Percentiles rank a stretch among this genome's conserved stretches.
These are phyloP conservation scores for Tilletia horrida DNA, from an alignment of 1,284 basidiomycete species.

Conservation along the genomic window DNA sequence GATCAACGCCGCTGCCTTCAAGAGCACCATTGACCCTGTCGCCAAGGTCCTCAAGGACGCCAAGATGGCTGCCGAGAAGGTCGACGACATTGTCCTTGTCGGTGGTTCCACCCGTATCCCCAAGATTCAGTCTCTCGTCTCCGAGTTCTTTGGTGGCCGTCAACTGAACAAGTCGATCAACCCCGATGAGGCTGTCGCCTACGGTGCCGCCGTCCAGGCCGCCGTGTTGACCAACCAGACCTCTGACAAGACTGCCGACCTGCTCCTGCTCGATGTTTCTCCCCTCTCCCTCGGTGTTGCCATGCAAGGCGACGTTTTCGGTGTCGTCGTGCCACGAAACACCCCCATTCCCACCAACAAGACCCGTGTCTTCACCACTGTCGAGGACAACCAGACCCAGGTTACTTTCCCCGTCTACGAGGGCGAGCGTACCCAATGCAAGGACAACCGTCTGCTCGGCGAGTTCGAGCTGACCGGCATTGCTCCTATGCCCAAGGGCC, in stretches of 20 bases:
- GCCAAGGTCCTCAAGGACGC: slow-evolving; percentile 99
- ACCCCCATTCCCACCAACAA: slow-evolving; percentile 55
- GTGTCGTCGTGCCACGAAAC: slow-evolving; percentile 54
- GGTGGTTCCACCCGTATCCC: slow-evolving; percentile 99
- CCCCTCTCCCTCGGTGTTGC: slow-evolving; percentile 56
- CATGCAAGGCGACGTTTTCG: slow-evolving; percentile 55
- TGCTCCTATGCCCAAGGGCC: slow-evolving; percentile 53
- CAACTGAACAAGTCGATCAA: slow-evolving; percentile 89
- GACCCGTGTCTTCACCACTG: slow-evolving; percentile 54
- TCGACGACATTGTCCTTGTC: slow-evolving; percentile 98
- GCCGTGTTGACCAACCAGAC: slow-evolving; percentile 55
- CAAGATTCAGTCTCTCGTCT: slow-evolving; percentile 96
- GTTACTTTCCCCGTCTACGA: slow-evolving; percentile 56
- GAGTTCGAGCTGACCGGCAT: slow-evolving; percentile 55
- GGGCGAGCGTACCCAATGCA: slow-evolving; percentile 55
- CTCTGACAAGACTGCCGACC: slow-evolving; percentile 55
- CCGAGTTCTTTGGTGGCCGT: slow-evolving; percentile 94
- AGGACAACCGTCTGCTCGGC: slow-evolving; percentile 55
- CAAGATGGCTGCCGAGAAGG: slow-evolving; percentile 94
- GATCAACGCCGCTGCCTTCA: slow-evolving; percentile 91
- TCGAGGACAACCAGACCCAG: slow-evolving; percentile 55
- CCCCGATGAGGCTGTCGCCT: slow-evolving; percentile 60
- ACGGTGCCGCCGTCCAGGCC: slow-evolving; percentile 55
- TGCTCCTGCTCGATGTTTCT: slow-evolving; percentile 54
- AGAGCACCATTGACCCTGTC: slow-evolving; percentile 94